Percentiles rank a stretch among this genome's conserved stretches.
These are phyloP conservation scores for Xylaria sp. DNA, from an alignment of 2,329 filamentous ascomycete species.

Conservation along the genomic window DNA sequence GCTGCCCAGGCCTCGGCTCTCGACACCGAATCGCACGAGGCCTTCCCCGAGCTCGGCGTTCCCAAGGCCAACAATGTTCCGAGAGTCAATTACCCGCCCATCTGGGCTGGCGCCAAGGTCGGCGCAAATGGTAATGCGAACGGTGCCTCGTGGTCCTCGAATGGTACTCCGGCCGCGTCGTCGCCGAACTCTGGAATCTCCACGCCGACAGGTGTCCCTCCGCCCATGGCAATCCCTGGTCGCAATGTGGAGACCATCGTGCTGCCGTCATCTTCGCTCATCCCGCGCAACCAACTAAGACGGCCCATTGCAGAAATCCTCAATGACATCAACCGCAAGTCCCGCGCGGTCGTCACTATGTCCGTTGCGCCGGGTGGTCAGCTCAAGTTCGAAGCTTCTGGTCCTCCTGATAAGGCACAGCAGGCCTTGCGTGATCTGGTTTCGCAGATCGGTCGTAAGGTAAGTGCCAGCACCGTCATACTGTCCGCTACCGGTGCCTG, in stretches of 20 bases:
- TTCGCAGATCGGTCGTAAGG: slow-evolving; percentile 80
- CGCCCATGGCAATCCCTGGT: slow-evolving; percentile 71
- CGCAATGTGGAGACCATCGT: slow-evolving; percentile 73
- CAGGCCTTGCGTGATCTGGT: slow-evolving; percentile 87
- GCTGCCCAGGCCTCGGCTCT: slow-evolving; percentile 53
- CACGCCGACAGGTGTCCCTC: slow-evolving; percentile 42
- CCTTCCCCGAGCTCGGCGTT: slow-evolving; percentile 85
- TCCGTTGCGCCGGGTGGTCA: slow-evolving; percentile 65
- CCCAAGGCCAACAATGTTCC: slow-evolving; percentile 53
- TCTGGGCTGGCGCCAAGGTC: slow-evolving; percentile 70
- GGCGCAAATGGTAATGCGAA: slow-evolving; percentile 48
- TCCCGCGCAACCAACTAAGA: slow-evolving; percentile 71
- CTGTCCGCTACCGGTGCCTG: background rate
- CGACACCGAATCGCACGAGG: slow-evolving; percentile 82
- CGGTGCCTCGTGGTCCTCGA: slow-evolving; percentile 47
- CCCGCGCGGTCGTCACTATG: slow-evolving; percentile 79
- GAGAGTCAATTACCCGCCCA: slow-evolving; percentile 57
- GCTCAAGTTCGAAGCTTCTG: slow-evolving; percentile 77
- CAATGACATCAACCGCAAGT: slow-evolving; percentile 87
- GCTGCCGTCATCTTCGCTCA: slow-evolving; percentile 69
- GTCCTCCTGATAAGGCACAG: slow-evolving; percentile 76
- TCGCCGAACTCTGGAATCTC: slow-evolving; percentile 57
- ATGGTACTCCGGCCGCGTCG: slow-evolving; percentile 54
- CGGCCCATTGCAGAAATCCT: slow-evolving; percentile 79
- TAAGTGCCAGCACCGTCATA: slow-evolving; percentile 38